Evolutionary conservation across 805 yeast genomes (phyloP).

Genomic region (Allodekkera sacchari): DNA sequence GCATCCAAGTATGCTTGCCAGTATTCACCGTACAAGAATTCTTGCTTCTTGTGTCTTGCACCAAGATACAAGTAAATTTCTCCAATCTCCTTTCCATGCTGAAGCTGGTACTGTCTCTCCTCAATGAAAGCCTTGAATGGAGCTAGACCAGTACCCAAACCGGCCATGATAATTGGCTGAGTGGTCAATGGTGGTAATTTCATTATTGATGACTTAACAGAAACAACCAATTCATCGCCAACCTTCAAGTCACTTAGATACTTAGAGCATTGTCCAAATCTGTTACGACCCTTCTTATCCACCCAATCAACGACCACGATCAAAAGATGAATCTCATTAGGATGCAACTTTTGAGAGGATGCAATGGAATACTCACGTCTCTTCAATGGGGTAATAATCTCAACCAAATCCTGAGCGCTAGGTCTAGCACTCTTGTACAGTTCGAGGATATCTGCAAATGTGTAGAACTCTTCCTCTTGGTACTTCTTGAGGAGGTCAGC

Average conservation of each 20-base stretch:
- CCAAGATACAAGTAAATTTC: conserved; percentile 83
- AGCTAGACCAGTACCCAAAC: conserved; percentile 95
- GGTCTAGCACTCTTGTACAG: conserved; percentile 82
- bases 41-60: conserved; percentile 92
- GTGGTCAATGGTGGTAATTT: conserved; percentile 81
- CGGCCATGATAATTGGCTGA: conserved; percentile 93
- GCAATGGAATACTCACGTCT: conserved; percentile 98
- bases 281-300: conserved; percentile 73
- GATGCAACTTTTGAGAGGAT: conserved; percentile 88
- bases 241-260: conserved; percentile 69
- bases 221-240: conserved; percentile 84
- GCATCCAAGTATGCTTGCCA: conserved; percentile 96
- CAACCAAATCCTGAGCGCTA: conserved; percentile 55
- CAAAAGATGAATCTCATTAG: conserved; percentile 82
- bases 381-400: conserved; percentile 76
- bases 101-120: conserved; percentile 88
- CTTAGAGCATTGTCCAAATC: conserved; percentile 93
- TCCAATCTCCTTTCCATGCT: conserved; percentile 85
- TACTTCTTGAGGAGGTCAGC: conserved; percentile 76
- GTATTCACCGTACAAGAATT: conserved; percentile 90
- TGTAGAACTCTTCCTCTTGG: conserved; percentile 75
- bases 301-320: conserved; percentile 96
- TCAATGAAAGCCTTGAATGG: conserved; percentile 97
- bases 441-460: conserved; percentile 73
- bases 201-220: conserved; percentile 96